Percentiles rank a stretch among this genome's conserved stretches.
Evolutionary conservation across 2,329 filamentous ascomycete genomes (phyloP).

Genomic region (Mycocentrospora acerina): DNA sequence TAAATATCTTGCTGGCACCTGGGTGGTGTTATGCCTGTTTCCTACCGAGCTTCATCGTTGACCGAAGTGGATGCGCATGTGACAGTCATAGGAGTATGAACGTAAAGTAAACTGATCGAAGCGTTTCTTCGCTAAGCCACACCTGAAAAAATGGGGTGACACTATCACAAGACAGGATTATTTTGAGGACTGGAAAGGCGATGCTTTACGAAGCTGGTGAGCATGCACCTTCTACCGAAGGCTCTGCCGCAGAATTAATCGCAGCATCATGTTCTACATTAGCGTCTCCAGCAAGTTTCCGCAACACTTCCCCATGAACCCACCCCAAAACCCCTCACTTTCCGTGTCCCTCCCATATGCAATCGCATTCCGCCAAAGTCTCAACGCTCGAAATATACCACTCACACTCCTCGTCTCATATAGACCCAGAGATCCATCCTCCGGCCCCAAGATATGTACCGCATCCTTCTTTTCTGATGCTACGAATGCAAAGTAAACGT

Average conservation of each 20-base stretch:
- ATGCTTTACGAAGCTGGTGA: too few species aligned
- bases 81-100: too few species aligned
- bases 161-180: too few species aligned
- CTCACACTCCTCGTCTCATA: conserved; percentile 13
- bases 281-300: conserved; percentile 11
- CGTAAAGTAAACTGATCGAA: too few species aligned
- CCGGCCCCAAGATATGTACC: conserved; percentile 13
- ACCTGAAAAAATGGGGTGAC: too few species aligned
- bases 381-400: conserved; percentile 13
- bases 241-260: background rate
- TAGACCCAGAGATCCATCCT: conserved; percentile 9
- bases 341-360: conserved; percentile 12
- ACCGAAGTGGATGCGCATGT: too few species aligned
- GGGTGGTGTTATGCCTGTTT: too few species aligned
- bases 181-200: too few species aligned
- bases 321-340: conserved; percentile 15
- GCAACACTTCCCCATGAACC: conserved; percentile 14
- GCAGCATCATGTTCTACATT: conserved; percentile 2
- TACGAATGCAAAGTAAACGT: conserved; percentile 18
- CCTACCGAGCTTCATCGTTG: too few species aligned
- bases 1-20: too few species aligned
- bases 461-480: conserved; percentile 10
- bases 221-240: too few species aligned
- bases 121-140: too few species aligned
- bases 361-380: conserved; percentile 15